A percentile compares a stretch with the other conserved stretches of the same genome.
phyloP scores from a whole-genome alignment of 305 asterid species.

The Solanum hybrid region DNA sequence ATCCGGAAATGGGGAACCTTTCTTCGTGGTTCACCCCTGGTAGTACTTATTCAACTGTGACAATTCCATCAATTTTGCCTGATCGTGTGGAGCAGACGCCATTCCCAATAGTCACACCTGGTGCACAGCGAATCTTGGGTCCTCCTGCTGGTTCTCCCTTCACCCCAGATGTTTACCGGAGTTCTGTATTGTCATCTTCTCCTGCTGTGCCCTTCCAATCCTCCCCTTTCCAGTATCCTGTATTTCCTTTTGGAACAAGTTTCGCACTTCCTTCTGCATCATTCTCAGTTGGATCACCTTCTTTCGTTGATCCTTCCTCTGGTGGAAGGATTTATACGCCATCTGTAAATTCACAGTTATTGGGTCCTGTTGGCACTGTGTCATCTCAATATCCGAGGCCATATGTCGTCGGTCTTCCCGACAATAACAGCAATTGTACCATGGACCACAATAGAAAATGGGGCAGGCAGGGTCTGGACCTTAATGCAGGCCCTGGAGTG shows the following conservation, averaged over 20 bases:
- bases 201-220: slow-evolving; percentile 62
- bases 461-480: slow-evolving; percentile 79
- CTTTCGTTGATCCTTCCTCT: slow-evolving; percentile 59
- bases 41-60: slow-evolving; percentile 48
- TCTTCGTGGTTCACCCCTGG: slow-evolving; percentile 71
- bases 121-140: slow-evolving; percentile 50
- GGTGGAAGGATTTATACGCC: slow-evolving; percentile 60
- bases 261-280: slow-evolving; percentile 54
- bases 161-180: slow-evolving; percentile 53
- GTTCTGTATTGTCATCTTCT: slow-evolving; percentile 76
- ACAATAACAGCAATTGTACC: slow-evolving; percentile 30
- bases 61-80: slow-evolving; percentile 50
- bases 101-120: slow-evolving; percentile 44
- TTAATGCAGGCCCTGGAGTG: slow-evolving; percentile 79
- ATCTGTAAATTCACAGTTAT: slow-evolving; percentile 44
- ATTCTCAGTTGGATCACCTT: slow-evolving; percentile 47
- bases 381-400: slow-evolving; percentile 72
- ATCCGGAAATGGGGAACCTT: slow-evolving; percentile 42
- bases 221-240: slow-evolving; percentile 51
- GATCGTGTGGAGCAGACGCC: slow-evolving; percentile 57
- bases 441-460: slow-evolving; percentile 54
- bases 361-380: slow-evolving; percentile 51
- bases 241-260: slow-evolving; percentile 54
- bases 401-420: slow-evolving; percentile 43
- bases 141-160: slow-evolving; percentile 44